Conservation (phyloP, 106 monocot genomes). For the Posidonia australis region DNA sequence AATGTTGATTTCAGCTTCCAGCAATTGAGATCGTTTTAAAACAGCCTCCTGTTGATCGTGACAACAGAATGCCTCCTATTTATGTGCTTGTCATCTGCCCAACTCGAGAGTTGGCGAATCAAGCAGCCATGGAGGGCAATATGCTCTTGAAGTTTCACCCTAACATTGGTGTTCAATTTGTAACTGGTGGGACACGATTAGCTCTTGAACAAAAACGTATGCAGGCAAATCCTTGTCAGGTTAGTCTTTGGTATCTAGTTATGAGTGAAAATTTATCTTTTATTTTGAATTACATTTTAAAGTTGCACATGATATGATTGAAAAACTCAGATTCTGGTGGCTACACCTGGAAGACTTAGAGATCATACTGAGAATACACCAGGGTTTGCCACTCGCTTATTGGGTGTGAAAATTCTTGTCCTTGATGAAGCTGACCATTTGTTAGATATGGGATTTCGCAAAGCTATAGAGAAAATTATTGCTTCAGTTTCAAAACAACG, state of each 20-base stretch:
- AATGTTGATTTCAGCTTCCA: slow-evolving; percentile 56
- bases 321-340: slow-evolving; percentile 66
- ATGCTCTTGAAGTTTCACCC: slow-evolving; percentile 70
- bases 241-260: slow-evolving; percentile 1
- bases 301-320: not conserved
- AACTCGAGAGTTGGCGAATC: slow-evolving; percentile 92
- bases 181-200: slow-evolving; percentile 87
- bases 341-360: slow-evolving; percentile 89
- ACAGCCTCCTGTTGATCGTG: slow-evolving; percentile 60
- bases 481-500: slow-evolving; percentile 51
- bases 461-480: slow-evolving; percentile 66
- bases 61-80: slow-evolving; percentile 65
- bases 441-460: slow-evolving; percentile 78
- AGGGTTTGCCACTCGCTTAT: slow-evolving; percentile 47
- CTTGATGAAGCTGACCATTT: slow-evolving; percentile 78
- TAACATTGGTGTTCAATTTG: slow-evolving; percentile 80
- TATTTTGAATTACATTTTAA: not conserved
- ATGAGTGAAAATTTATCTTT: not conserved
- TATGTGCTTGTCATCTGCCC: slow-evolving; percentile 89
- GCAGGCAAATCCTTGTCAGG: slow-evolving; percentile 94
- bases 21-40: slow-evolving; percentile 78
- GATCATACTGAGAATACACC: slow-evolving; percentile 98
- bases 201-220: slow-evolving; percentile 78
- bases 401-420: slow-evolving; percentile 49
- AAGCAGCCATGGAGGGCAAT: slow-evolving; percentile 70